These are phyloP conservation scores for Alternaria incomplexa DNA, from an alignment of 2,329 filamentous ascomycete genomes.

Conservation along the genomic window DNA sequence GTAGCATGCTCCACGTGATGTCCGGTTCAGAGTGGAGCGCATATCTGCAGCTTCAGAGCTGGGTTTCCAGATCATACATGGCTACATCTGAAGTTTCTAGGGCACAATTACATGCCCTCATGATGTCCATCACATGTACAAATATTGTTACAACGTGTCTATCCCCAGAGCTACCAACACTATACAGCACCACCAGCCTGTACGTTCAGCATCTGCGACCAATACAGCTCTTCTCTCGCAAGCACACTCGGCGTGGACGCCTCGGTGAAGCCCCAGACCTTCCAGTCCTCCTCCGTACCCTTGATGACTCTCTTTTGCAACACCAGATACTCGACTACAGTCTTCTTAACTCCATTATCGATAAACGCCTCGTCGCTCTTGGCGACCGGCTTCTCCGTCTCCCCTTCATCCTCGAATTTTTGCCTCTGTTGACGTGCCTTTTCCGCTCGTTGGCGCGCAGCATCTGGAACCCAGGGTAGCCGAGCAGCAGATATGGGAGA, in stretches of 20 bases:
- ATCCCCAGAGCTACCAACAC: background rate
- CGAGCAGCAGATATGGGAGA: background rate
- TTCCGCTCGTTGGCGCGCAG: slow-evolving; percentile 9
- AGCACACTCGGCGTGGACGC: slow-evolving; percentile 51
- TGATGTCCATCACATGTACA: slow-evolving; percentile 9
- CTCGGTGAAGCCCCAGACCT: slow-evolving; percentile 68
- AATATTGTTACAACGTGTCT: slow-evolving; percentile 21
- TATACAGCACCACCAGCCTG: slow-evolving; percentile 17
- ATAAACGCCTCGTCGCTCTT: background rate
- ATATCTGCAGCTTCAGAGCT: background rate
- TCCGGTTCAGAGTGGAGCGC: background rate
- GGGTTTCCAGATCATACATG: background rate
- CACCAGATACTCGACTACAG: slow-evolving; percentile 68
- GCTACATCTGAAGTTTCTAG: background rate
- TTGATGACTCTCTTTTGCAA: slow-evolving; percentile 60
- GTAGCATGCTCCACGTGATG: background rate
- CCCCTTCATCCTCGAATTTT: slow-evolving; percentile 1
- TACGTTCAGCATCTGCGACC: slow-evolving; percentile 24
- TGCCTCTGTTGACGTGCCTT: background rate
- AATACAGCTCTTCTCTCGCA: slow-evolving; percentile 29
- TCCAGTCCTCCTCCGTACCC: slow-evolving; percentile 62
- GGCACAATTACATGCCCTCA: background rate
- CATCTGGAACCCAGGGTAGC: slow-evolving; percentile 14
- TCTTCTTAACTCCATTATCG: slow-evolving; percentile 11
- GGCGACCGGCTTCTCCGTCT: background rate